A percentile compares a stretch with the other conserved stretches of the same genome.
Conservation (phyloP, 306 rosid species). For the Vicia faba region DNA sequence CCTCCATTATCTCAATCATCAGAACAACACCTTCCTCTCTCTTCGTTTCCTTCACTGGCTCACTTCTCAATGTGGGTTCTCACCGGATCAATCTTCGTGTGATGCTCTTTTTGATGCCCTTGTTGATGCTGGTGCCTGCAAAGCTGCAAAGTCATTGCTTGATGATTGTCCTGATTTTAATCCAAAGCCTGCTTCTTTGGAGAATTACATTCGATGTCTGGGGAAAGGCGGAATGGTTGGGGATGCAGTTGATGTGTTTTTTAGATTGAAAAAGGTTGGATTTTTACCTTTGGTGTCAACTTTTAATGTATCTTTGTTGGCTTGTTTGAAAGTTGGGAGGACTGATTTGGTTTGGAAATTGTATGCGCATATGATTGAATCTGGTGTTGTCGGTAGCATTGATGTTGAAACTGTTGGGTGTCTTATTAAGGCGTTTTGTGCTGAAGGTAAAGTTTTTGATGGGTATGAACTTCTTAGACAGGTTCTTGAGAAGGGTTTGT, state of each 20-base stretch:
- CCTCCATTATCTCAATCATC: slow-evolving; percentile 51
- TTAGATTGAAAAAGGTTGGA: slow-evolving; percentile 44
- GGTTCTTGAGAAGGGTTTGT: slow-evolving; percentile 58
- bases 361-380: slow-evolving; percentile 61
- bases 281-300: slow-evolving; percentile 54
- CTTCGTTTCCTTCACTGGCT: slow-evolving; percentile 78
- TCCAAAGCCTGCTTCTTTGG: slow-evolving; percentile 57
- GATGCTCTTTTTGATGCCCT: slow-evolving; percentile 56
- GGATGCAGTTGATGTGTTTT: slow-evolving; percentile 56
- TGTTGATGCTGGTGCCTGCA: slow-evolving; percentile 62
- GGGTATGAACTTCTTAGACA: slow-evolving; percentile 69
- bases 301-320: slow-evolving; percentile 59
- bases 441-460: slow-evolving; percentile 45
- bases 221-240: slow-evolving; percentile 55
- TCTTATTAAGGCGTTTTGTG: slow-evolving; percentile 65
- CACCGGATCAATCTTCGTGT: slow-evolving; percentile 52
- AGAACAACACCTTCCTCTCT: slow-evolving; percentile 59
- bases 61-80: slow-evolving; percentile 51
- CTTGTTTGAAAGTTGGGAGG: slow-evolving; percentile 57
- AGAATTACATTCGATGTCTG: slow-evolving; percentile 54
- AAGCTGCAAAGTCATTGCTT: slow-evolving; percentile 57
- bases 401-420: slow-evolving; percentile 58
- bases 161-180: slow-evolving; percentile 45
- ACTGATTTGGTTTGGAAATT: slow-evolving; percentile 67
- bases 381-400: slow-evolving; percentile 52